These are phyloP conservation scores for Penicillium manginii DNA, from an alignment of 495 filamentous ascomycete genomes.

Conservation along the genomic window DNA sequence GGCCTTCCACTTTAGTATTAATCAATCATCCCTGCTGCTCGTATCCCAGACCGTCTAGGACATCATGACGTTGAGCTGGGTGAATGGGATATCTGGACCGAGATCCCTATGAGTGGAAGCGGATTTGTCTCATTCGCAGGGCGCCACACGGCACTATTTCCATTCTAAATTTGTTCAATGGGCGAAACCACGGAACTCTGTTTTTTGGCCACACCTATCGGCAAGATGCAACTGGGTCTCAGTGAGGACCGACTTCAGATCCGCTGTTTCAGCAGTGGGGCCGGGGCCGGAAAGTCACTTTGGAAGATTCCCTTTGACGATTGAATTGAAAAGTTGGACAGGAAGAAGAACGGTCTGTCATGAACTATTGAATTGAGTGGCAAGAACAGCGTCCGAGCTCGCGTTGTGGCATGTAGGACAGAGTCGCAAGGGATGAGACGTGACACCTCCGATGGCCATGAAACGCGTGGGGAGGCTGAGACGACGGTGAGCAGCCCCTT, in stretches of 20 bases:
- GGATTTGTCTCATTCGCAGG: not conserved
- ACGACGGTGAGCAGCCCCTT: not conserved
- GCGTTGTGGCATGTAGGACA: not conserved
- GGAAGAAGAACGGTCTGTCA: not conserved
- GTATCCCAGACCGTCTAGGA: no score
- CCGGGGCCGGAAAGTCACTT: not conserved
- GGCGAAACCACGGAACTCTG: not conserved
- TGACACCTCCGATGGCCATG: conserved; percentile 8
- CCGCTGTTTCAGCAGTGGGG: conserved; percentile 23
- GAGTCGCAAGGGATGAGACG: conserved; percentile 17
- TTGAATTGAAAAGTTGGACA: not conserved
- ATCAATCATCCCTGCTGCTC: no score
- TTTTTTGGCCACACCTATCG: conserved; percentile 1
- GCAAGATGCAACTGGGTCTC: conserved; percentile 3
- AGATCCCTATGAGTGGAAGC: no score
- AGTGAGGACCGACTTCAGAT: conserved; percentile 5
- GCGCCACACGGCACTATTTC: not conserved
- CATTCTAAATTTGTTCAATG: not conserved
- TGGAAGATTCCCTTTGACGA: not conserved
- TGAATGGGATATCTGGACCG: no score
- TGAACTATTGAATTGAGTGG: not conserved
- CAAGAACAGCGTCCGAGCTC: not conserved
- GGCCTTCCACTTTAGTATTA: no score
- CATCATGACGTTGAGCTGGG: no score
- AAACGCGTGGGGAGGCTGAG: conserved; percentile 23